Conservation (phyloP, 495 filamentous ascomycete species). For the Margaritispora aquatica region DNA sequence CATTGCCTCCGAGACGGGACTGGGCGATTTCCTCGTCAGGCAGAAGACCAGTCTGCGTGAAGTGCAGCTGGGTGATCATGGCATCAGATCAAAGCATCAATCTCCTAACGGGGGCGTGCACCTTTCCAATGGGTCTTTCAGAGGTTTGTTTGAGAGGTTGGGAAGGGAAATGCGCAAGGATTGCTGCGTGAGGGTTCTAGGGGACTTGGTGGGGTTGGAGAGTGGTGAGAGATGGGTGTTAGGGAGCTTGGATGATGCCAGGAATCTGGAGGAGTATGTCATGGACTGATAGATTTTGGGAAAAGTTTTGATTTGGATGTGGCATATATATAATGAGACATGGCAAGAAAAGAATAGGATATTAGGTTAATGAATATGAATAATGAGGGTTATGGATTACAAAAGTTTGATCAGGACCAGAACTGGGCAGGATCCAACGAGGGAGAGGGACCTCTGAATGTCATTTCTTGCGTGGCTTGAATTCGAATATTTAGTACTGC, state of each 20-base stretch:
- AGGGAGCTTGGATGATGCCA: constrained; percentile 1
- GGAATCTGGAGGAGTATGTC: constrained; percentile 15
- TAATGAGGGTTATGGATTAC: too few relatives aligned
- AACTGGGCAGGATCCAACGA: too few relatives aligned
- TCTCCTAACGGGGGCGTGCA: constrained; percentile 12
- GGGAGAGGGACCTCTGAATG: too few relatives aligned
- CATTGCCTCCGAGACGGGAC: not conserved
- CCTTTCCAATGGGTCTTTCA: constrained; percentile 8
- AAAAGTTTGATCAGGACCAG: too few relatives aligned
- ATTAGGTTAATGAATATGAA: too few relatives aligned
- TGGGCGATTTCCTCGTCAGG: constrained; percentile 5
- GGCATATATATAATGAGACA: too few relatives aligned
- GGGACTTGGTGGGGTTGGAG: constrained; percentile 15
- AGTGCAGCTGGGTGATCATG: constrained; percentile 5
- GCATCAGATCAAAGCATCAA: constrained; percentile 9
- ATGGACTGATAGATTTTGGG: constrained; percentile 4
- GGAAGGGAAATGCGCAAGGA: not conserved
- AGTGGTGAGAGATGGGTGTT: constrained; percentile 14
- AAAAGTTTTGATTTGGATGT: not conserved
- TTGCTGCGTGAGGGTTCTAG: constrained; percentile 4
- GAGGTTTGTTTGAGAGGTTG: constrained; percentile 9
- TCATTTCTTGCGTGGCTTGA: too few relatives aligned
- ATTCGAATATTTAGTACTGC: too few relatives aligned
- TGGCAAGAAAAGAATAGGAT: too few relatives aligned
- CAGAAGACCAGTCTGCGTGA: constrained; percentile 1